These are phyloP conservation scores for Capronia coronata DNA, from an alignment of 2,329 filamentous ascomycete genomes.

Conservation along the genomic window DNA sequence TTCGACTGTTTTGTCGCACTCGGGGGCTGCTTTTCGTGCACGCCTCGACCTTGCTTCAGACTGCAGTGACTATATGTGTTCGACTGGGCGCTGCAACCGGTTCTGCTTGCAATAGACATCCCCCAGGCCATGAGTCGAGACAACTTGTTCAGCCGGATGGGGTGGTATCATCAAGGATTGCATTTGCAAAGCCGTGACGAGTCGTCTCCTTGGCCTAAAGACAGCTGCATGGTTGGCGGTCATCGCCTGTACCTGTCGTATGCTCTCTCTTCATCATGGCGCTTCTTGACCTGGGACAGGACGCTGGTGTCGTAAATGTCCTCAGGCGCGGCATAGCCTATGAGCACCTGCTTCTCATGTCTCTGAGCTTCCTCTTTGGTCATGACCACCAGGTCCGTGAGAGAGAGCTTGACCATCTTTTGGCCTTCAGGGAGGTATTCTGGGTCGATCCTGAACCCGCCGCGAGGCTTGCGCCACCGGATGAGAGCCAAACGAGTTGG, in stretches of 20 bases:
- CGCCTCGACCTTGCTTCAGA: too few relatives aligned
- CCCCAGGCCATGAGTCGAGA: too few relatives aligned
- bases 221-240: too few relatives aligned
- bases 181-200: too few relatives aligned
- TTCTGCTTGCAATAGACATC: too few relatives aligned
- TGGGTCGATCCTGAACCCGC: constrained; percentile 56
- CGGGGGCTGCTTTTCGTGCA: too few relatives aligned
- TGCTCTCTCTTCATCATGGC: constrained; percentile 59
- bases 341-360: constrained; percentile 75
- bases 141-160: too few relatives aligned
- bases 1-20: too few relatives aligned
- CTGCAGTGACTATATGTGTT: too few relatives aligned
- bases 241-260: constrained; percentile 46
- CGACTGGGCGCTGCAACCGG: too few relatives aligned
- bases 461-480: constrained; percentile 65
- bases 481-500: constrained; percentile 71
- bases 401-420: constrained; percentile 62
- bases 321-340: constrained; percentile 58
- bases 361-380: constrained; percentile 79
- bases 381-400: constrained; percentile 74
- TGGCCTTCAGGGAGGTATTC: constrained; percentile 59
- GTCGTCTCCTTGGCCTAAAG: too few relatives aligned
- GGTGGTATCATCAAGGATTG: too few relatives aligned
- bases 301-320: constrained; percentile 68
- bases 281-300: constrained; percentile 59